phyloP scores from a whole-genome alignment of 2,329 filamentous ascomycete species.

The Decorospora gaudefroyi region DNA sequence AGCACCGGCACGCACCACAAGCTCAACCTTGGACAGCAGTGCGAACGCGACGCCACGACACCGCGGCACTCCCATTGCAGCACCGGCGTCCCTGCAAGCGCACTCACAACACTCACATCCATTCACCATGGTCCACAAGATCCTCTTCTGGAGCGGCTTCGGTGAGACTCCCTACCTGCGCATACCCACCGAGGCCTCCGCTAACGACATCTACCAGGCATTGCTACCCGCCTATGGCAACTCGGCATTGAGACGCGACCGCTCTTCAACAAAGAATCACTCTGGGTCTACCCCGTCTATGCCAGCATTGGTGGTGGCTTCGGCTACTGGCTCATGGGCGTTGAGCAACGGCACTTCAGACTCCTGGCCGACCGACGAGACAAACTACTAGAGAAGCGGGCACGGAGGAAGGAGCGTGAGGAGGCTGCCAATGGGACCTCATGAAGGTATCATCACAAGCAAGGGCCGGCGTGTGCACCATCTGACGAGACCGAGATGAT shows the following conservation, averaged over 20 bases:
- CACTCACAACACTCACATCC: constrained; percentile 1
- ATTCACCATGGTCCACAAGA: constrained; percentile 57
- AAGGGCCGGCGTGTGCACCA: no score
- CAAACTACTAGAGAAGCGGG: constrained; percentile 84
- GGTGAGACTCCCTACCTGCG: constrained; percentile 62
- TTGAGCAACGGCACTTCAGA: constrained; percentile 79
- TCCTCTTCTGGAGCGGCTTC: constrained; percentile 88
- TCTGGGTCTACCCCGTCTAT: constrained; percentile 93
- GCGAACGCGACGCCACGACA: constrained; percentile 32
- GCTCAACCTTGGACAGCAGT: constrained; percentile 23
- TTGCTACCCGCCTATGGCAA: constrained; percentile 92
- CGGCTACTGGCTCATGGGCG: constrained; percentile 94
- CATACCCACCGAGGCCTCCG: constrained; percentile 18
- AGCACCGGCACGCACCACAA: constrained; percentile 32
- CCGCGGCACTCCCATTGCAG: constrained; percentile 19
- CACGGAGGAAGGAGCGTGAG: constrained; percentile 71
- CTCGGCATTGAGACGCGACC: constrained; percentile 98
- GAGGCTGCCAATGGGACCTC: constrained; percentile 37
- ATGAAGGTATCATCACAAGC: neutral
- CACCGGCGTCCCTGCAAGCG: constrained; percentile 13
- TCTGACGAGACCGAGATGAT: constrained; percentile 4
- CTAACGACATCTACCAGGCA: constrained; percentile 61
- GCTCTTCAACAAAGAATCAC: constrained; percentile 79
- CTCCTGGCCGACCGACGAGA: constrained; percentile 79
- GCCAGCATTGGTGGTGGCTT: constrained; percentile 84